phyloP scores from a whole-genome alignment of 1,284 basidiomycete genomes.

The Cutaneotrichosporon cutaneum region DNA sequence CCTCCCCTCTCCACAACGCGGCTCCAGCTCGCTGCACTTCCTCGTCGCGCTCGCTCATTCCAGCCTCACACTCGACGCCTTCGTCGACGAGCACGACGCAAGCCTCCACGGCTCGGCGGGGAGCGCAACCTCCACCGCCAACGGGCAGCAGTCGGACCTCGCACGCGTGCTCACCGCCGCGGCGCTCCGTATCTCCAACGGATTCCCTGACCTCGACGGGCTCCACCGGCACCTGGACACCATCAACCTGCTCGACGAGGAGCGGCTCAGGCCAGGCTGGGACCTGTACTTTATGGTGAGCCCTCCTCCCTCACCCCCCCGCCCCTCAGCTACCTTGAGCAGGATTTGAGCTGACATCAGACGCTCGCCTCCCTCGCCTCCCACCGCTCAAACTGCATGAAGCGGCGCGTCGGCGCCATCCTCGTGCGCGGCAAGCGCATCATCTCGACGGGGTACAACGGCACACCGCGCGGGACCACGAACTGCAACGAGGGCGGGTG shows the following conservation, averaged over 20 bases:
- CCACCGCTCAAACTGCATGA: slow-evolving; percentile 93
- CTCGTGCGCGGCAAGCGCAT: slow-evolving; percentile 79
- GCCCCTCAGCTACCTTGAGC: background rate
- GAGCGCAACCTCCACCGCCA: background rate
- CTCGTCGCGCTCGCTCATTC: background rate
- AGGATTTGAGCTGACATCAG: slow-evolving; percentile 49
- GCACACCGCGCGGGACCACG: slow-evolving; percentile 81
- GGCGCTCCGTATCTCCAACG: slow-evolving; percentile 70
- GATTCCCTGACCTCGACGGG: slow-evolving; percentile 60
- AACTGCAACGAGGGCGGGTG: slow-evolving; percentile 91
- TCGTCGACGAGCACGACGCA: slow-evolving; percentile 64
- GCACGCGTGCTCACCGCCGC: slow-evolving; percentile 36
- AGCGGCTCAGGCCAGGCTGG: slow-evolving; percentile 81
- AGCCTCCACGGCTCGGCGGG: slow-evolving; percentile 48
- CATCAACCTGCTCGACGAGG: slow-evolving; percentile 67
- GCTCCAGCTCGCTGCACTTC: too few species aligned
- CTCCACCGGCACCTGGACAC: slow-evolving; percentile 66
- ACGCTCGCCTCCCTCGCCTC: slow-evolving; percentile 84
- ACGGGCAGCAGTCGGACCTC: slow-evolving; percentile 45
- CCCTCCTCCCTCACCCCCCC: slow-evolving; percentile 1
- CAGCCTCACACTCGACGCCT: slow-evolving; percentile 63
- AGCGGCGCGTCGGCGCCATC: slow-evolving; percentile 89
- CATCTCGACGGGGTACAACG: slow-evolving; percentile 97
- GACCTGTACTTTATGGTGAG: slow-evolving; percentile 92
- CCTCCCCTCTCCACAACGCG: too few species aligned